These are phyloP conservation scores for Candida caryicola DNA, from an alignment of 805 yeast species.

Conservation along the genomic window DNA sequence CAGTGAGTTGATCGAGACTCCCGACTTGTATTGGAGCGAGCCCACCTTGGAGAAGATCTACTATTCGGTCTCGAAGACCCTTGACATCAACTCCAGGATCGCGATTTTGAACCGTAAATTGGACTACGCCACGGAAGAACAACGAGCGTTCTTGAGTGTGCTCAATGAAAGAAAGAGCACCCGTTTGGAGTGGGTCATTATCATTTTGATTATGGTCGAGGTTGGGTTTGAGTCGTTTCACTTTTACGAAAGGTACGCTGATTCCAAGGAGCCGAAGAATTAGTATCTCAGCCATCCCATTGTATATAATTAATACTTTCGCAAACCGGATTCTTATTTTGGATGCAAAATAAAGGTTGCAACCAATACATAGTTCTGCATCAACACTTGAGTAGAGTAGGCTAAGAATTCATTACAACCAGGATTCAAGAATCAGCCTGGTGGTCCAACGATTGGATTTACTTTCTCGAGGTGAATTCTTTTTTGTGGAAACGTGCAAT, in stretches of 20 bases:
- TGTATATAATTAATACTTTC: neutral
- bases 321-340: neutral
- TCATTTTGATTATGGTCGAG: constrained; percentile 77
- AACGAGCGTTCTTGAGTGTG: constrained; percentile 70
- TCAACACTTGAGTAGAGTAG: too few species aligned
- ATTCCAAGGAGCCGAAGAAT: neutral
- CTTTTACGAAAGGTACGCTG: constrained; percentile 53
- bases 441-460: too few species aligned
- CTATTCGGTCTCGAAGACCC: constrained; percentile 60
- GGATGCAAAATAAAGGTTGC: neutral
- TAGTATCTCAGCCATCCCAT: neutral
- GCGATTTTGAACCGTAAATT: constrained; percentile 77
- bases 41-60: constrained; percentile 79
- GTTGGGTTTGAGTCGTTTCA: constrained; percentile 79
- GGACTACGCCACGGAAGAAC: constrained; percentile 89
- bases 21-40: constrained; percentile 91
- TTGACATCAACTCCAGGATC: constrained; percentile 78
- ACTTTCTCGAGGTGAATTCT: too few species aligned
- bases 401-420: too few species aligned
- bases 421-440: too few species aligned
- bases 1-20: constrained; percentile 86
- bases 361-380: too few species aligned
- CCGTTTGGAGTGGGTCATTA: constrained; percentile 85
- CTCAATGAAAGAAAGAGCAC: constrained; percentile 74
- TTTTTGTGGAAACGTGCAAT: too few species aligned